These are phyloP conservation scores for Tylopilus sp. DNA, from an alignment of 1,284 basidiomycete genomes.

Conservation along the genomic window DNA sequence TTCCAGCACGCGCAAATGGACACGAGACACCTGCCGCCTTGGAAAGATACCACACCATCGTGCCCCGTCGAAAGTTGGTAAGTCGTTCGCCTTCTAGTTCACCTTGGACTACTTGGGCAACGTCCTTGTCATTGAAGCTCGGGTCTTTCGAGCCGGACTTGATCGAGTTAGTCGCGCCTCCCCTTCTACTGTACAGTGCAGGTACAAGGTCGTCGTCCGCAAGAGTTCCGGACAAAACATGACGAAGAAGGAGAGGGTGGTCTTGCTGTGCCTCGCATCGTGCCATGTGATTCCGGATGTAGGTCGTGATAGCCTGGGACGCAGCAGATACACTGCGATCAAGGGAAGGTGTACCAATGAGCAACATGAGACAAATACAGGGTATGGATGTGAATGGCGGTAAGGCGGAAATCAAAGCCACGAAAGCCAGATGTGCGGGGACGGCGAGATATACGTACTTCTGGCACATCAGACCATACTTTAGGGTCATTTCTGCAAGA, in stretches of 20 bases:
- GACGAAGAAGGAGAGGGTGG: conserved; percentile 67
- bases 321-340: conserved; percentile 62
- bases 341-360: conserved; percentile 7
- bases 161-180: conserved; percentile 55
- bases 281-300: conserved; percentile 65
- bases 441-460: conserved; percentile 48
- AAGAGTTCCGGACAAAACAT: conserved; percentile 63
- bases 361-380: conserved; percentile 16
- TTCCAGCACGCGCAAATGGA: conserved; percentile 67
- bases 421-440: conserved; percentile 7
- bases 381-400: conserved; percentile 7
- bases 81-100: conserved; percentile 38
- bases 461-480: conserved; percentile 64
- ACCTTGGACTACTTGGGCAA: conserved; percentile 1
- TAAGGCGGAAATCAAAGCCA: conserved; percentile 1
- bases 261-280: conserved; percentile 69
- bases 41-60: conserved; percentile 74
- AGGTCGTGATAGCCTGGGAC: conserved; percentile 74
- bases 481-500: conserved; percentile 64
- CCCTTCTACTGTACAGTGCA: conserved; percentile 63
- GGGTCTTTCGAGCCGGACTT: conserved; percentile 30
- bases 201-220: conserved; percentile 70
- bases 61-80: conserved; percentile 75
- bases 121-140: conserved; percentile 9
- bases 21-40: conserved; percentile 68